Evolutionary conservation across 352 stramenopile species (phyloP).

Genomic region (Phytopythium oedochilum): DNA sequence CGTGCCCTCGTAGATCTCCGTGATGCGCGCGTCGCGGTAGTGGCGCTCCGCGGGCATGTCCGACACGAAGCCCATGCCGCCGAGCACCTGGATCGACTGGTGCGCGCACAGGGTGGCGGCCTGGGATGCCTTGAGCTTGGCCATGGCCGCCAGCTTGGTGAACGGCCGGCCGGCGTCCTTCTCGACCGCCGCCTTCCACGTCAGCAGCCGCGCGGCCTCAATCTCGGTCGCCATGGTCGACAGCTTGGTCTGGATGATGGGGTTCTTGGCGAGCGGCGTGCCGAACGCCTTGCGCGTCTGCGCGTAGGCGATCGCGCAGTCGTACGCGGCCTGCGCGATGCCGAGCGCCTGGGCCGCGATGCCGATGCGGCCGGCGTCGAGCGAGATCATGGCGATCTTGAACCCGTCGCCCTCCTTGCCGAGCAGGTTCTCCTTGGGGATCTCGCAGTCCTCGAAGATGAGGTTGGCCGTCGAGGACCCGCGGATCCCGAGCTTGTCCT

Average conservation of each 20-base stretch:
- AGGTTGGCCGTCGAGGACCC: conserved; percentile 96
- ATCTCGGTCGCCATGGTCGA: conserved; percentile 91
- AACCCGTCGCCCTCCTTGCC: conserved; percentile 86
- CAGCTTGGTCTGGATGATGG: conserved; percentile 91
- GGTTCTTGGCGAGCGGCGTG: conserved; percentile 88
- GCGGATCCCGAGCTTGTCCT: conserved; percentile 98
- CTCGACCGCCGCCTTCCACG: conserved; percentile 90
- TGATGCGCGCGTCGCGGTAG: conserved; percentile 97
- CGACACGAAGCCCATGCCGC: conserved; percentile 94
- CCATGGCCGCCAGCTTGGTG: conserved; percentile 95
- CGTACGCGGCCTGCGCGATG: conserved; percentile 94
- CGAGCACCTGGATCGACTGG: conserved; percentile 95
- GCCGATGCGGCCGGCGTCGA: conserved; percentile 94
- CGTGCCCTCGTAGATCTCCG: conserved; percentile 97
- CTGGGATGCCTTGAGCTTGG: conserved; percentile 95
- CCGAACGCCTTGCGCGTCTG: conserved; percentile 94
- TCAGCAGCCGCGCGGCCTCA: conserved; percentile 91
- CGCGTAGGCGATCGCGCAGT: conserved; percentile 95
- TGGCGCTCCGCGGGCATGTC: conserved; percentile 97
- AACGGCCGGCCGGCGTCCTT: conserved; percentile 90
- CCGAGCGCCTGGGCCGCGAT: conserved; percentile 94
- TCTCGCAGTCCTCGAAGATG: conserved; percentile 93
- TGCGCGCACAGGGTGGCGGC: conserved; percentile 95
- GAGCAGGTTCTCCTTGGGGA: conserved; percentile 88
- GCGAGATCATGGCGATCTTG: conserved; percentile 90